phyloP scores from a whole-genome alignment of 1,284 basidiomycete species.

The Bjerkandera adusta region DNA sequence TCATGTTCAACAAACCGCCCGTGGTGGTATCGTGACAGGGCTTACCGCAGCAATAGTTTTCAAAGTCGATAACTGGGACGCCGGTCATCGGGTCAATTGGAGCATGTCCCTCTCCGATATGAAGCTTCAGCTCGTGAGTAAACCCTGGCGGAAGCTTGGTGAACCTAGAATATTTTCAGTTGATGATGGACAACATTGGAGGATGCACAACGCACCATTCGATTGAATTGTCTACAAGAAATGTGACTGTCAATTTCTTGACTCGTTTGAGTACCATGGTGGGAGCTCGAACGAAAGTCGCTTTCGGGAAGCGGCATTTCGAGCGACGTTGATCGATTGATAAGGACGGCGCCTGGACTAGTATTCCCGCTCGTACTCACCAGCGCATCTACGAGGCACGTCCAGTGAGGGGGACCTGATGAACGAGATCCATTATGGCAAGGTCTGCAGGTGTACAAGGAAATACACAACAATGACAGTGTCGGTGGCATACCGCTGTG shows the following conservation, averaged over 20 bases:
- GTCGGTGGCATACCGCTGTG: slow-evolving; percentile 3
- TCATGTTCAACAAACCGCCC: background rate
- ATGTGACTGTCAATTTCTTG: slow-evolving; percentile 55
- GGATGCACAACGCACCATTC: slow-evolving; percentile 54
- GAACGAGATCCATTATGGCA: slow-evolving; percentile 7
- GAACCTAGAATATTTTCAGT: slow-evolving; percentile 47
- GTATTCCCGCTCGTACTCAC: too few relatives aligned
- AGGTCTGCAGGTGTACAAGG: slow-evolving; percentile 5
- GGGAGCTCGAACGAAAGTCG: background rate
- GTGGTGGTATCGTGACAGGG: background rate
- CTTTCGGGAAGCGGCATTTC: background rate
- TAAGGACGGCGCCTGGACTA: too few relatives aligned
- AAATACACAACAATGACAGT: slow-evolving; percentile 1
- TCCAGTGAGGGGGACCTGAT: too few relatives aligned
- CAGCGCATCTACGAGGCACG: too few relatives aligned
- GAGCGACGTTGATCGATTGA: background rate
- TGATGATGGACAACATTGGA: background rate
- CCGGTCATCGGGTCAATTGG: slow-evolving; percentile 53
- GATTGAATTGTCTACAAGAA: slow-evolving; percentile 75
- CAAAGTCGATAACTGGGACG: slow-evolving; percentile 67
- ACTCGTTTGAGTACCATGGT: slow-evolving; percentile 32
- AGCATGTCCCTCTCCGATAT: slow-evolving; percentile 51
- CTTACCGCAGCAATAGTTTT: slow-evolving; percentile 76
- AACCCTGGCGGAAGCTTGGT: slow-evolving; percentile 77
- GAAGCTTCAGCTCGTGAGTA: slow-evolving; percentile 65